A percentile compares a stretch with the other conserved stretches of the same genome.
Evolutionary conservation across 108 stramenopile genomes (phyloP).

Genomic region (Epithemia pelagica): DNA sequence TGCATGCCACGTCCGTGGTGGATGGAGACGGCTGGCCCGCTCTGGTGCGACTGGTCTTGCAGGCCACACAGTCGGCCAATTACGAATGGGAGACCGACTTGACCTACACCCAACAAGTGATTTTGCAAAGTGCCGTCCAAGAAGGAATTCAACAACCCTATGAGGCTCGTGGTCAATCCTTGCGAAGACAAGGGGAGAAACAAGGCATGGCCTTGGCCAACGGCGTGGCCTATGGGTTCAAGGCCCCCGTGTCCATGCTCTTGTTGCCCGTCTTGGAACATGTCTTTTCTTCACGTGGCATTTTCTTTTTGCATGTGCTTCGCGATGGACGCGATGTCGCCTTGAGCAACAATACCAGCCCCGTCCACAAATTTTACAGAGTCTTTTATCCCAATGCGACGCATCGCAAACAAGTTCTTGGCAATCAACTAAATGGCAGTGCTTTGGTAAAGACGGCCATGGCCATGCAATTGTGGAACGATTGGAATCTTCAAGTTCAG

Average conservation of each 20-base stretch:
- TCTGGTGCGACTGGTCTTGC: constrained; percentile 35
- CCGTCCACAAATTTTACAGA: constrained; percentile 67
- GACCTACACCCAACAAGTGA: constrained; percentile 3
- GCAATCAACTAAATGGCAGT: background rate
- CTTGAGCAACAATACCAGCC: constrained; percentile 62
- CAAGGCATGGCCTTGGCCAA: background rate
- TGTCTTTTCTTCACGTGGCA: constrained; percentile 4
- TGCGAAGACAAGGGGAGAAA: background rate
- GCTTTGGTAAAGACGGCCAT: background rate
- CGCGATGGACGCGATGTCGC: constrained; percentile 82
- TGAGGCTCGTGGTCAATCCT: background rate
- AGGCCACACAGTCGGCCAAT: constrained; percentile 10
- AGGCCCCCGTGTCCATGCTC: constrained; percentile 76
- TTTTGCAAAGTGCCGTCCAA: constrained; percentile 9
- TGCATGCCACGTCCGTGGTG: constrained; percentile 37
- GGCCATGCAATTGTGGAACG: constrained; percentile 52
- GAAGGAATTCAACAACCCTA: background rate
- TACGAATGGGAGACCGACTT: constrained; percentile 20
- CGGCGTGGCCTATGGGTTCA: constrained; percentile 42
- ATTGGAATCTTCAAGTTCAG: constrained; percentile 37
- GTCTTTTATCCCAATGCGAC: constrained; percentile 20
- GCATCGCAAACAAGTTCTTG: background rate
- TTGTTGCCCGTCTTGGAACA: constrained; percentile 43
- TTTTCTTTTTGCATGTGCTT: constrained; percentile 60
- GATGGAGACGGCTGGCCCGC: constrained; percentile 55